Percentiles rank a stretch among this genome's conserved stretches.
These are phyloP conservation scores for Theobroma grandiflorum DNA, from an alignment of 441 rosid genomes.

Conservation along the genomic window DNA sequence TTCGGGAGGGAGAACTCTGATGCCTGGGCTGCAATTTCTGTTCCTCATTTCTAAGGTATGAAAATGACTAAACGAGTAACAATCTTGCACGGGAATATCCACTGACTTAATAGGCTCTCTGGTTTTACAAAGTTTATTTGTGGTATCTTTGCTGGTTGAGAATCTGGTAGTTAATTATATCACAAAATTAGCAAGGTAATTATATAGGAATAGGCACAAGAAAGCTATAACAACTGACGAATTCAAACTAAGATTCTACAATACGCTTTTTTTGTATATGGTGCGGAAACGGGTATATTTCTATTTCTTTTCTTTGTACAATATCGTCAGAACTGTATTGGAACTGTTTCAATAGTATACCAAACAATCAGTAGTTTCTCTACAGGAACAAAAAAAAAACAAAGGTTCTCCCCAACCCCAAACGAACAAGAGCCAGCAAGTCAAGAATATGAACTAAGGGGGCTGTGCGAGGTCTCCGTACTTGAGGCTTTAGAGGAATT, in stretches of 20 bases:
- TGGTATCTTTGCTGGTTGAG: neutral
- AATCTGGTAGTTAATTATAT: neutral
- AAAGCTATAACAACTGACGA: neutral
- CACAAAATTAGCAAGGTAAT: neutral
- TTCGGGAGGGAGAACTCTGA: neutral
- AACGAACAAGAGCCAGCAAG: neutral
- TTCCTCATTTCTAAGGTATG: neutral
- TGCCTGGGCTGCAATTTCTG: neutral
- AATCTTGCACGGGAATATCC: neutral
- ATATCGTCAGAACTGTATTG: neutral
- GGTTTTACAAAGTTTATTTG: neutral
- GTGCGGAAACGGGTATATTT: neutral
- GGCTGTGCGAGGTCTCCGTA: conserved; percentile 4
- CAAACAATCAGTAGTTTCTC: neutral
- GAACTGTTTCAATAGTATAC: neutral
- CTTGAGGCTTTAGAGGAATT: conserved; percentile 29
- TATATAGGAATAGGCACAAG: neutral
- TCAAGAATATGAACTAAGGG: conserved; percentile 27
- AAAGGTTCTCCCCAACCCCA: neutral
- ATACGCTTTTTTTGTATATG: neutral
- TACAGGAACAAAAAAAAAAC: neutral
- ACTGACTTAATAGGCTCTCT: neutral
- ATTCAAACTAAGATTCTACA: neutral
- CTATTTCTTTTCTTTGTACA: neutral
- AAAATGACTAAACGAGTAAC: neutral